Base-by-base conservation (phyloP, 768 basidiomycete genomes). In the Nidularia sp. region DNA sequence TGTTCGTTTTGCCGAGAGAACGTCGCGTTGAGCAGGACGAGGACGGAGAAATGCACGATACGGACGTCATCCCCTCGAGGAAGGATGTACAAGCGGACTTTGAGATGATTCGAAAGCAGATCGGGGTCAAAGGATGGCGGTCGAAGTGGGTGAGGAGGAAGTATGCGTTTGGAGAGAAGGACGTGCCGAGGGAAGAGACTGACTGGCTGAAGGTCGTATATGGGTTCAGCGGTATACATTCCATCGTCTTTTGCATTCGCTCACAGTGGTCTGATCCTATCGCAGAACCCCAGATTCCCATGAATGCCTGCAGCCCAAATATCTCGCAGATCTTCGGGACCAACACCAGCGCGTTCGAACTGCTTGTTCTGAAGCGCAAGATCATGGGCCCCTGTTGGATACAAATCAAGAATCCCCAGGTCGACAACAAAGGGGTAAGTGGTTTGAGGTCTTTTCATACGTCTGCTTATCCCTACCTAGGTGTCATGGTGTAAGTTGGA, bases 341-440 rank as follows among this genome's bases (percentile, higher is more conserved):
- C 2, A 94, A 85, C 57, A 96, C 94, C 4, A 91, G 74, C 49
- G 88, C 96, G 0, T 99, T 99, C 59, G 97, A 98, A 65, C 73
- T 93, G 7, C 80, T 99, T 15, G 95, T 94, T 2, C 60, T 98
- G 45, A 98, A 98, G 68, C 84, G 94, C 33, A 97, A 95, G 71
- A 97, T 98, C 52, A 98, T 98, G 94, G 97, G 97, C 0, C 95
- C 97, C 0, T 98, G 97, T 64, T 99, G 97, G 97, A 73, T 99
- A 44, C 79, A 86, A 51, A 80, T 99, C 55, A 87, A 88, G 69
- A 79, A 86, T 45, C 86, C 88, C 1, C 69, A 77, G 22, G 71
- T 95, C 13, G 90, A 89, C 47, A 70, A 85, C 59, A 87, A 90
- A 68, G 90, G 89, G 1, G 94, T 97, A 65, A 49, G 87, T 67